Conservation (phyloP, 75 land plant species). For the Pinus tabuliformis region DNA sequence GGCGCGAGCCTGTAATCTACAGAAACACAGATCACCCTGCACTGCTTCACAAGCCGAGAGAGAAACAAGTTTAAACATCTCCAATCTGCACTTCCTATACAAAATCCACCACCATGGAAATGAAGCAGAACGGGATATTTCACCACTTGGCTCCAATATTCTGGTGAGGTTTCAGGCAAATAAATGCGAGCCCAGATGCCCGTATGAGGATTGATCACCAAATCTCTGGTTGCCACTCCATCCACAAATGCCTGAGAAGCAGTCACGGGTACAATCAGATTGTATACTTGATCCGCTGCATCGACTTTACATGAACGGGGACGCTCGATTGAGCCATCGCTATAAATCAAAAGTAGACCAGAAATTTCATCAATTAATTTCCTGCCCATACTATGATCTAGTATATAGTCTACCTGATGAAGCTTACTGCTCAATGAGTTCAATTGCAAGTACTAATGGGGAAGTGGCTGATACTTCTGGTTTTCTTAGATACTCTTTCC, state of each 20-base stretch:
- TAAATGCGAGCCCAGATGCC: slow-evolving; percentile 12
- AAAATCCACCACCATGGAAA: slow-evolving; percentile 46
- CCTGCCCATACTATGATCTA: too few species aligned
- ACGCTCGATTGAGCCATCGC: too few species aligned
- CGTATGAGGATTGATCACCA: slow-evolving; percentile 1
- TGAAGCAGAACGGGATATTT: slow-evolving; percentile 28
- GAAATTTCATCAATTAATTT: too few species aligned
- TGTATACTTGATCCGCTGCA: too few species aligned
- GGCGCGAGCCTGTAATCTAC: slow-evolving; percentile 42
- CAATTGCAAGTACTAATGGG: too few species aligned
- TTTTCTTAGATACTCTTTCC: too few species aligned
- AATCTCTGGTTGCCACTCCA: slow-evolving; percentile 9
- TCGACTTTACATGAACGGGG: too few species aligned
- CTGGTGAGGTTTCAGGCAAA: background rate
- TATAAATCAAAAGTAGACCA: too few species aligned
- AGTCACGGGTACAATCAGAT: background rate
- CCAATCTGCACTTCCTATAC: slow-evolving; percentile 11
- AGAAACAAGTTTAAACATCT: slow-evolving; percentile 8
- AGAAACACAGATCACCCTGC: slow-evolving; percentile 21
- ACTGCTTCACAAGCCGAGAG: slow-evolving; percentile 12
- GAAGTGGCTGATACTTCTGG: too few species aligned
- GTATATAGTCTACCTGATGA: too few species aligned
- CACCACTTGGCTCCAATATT: background rate
- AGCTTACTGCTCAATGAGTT: too few species aligned
- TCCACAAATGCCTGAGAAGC: background rate